Conservation (phyloP, 176 grass and related monocot genomes). For the Carex myosuroides region DNA sequence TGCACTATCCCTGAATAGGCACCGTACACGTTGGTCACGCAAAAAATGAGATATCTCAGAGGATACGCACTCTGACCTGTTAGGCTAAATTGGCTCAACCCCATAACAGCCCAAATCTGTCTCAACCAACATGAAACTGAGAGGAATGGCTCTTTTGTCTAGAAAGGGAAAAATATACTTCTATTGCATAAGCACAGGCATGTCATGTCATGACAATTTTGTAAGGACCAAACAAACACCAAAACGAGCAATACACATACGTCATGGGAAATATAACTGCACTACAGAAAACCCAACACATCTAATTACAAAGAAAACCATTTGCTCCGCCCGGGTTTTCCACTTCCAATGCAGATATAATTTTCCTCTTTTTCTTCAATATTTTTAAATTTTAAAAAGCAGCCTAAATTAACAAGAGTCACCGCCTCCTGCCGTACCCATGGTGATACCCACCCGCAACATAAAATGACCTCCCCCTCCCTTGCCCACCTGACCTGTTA, state of each 20-base stretch:
- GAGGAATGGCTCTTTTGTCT: background rate
- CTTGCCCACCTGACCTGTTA: slow-evolving; percentile 47
- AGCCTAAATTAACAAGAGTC: slow-evolving; percentile 13
- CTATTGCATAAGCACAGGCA: background rate
- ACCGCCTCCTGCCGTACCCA: slow-evolving; percentile 79
- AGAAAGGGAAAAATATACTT: background rate
- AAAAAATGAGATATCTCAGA: too few relatives aligned
- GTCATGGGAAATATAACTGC: background rate
- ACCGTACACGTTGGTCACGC: too few relatives aligned
- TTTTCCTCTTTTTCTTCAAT: slow-evolving; percentile 1
- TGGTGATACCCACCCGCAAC: slow-evolving; percentile 73
- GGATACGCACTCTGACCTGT: too few relatives aligned
- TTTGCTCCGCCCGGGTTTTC: background rate
- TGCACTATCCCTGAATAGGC: too few relatives aligned
- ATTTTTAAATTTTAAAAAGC: background rate
- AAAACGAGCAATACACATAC: background rate
- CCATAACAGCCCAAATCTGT: background rate
- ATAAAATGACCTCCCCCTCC: slow-evolving; percentile 47
- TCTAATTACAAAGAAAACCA: slow-evolving; percentile 10
- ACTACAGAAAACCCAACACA: background rate
- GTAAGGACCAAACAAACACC: background rate
- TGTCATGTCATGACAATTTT: background rate
- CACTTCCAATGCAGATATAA: background rate
- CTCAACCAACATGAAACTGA: background rate
- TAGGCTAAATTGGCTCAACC: background rate